phyloP scores from a whole-genome alignment of 2,329 filamentous ascomycete species.

The Colletotrichum filicis region DNA sequence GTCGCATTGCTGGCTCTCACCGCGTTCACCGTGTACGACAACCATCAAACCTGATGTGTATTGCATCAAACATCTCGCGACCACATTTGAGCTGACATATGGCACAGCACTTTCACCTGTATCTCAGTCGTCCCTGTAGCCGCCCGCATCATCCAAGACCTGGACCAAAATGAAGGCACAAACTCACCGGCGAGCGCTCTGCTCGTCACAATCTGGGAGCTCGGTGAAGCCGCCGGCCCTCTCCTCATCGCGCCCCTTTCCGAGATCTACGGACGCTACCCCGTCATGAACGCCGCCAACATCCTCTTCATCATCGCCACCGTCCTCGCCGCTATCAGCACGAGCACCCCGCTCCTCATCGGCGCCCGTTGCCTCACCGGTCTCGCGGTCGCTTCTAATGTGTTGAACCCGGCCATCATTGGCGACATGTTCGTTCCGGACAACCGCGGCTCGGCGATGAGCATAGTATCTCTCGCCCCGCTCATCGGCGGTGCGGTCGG shows the following conservation, averaged over 20 bases:
- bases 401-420: conserved; percentile 71
- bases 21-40: conserved; percentile 65
- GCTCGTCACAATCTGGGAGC: conserved; percentile 77
- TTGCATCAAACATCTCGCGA: neutral
- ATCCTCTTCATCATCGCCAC: conserved; percentile 61
- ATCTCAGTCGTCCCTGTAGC: conserved; percentile 66
- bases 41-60: neutral
- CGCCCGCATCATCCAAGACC: conserved; percentile 60
- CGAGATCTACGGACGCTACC: conserved; percentile 68
- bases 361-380: conserved; percentile 68
- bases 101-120: conserved; percentile 65
- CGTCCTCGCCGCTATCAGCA: conserved; percentile 56
- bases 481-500: conserved; percentile 67
- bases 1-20: conserved; percentile 63
- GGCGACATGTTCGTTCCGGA: conserved; percentile 71
- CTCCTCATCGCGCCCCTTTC: conserved; percentile 70
- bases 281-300: conserved; percentile 65
- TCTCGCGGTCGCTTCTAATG: conserved; percentile 71
- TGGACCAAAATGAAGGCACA: conserved; percentile 46
- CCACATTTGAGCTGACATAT: neutral
- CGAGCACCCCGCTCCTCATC: conserved; percentile 59
- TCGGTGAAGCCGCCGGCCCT: conserved; percentile 72
- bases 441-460: conserved; percentile 68
- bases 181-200: conserved; percentile 64
- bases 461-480: conserved; percentile 65